A percentile compares a stretch with the other conserved stretches of the same genome.
Conservation (phyloP, 2,329 filamentous ascomycete species). For the Fusarium circinatum region DNA sequence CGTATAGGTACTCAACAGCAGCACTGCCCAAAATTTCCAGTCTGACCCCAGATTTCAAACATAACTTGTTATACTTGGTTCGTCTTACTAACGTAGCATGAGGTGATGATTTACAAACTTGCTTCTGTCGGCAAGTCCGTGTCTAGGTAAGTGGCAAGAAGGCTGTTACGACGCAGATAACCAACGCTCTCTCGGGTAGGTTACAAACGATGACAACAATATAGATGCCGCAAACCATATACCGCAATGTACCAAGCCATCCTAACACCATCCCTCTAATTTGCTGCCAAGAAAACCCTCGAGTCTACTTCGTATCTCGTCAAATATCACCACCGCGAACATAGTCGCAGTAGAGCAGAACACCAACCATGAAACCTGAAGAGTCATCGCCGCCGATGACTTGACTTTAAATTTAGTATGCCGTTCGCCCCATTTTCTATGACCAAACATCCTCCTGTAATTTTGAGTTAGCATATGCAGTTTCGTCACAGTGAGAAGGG, state of each 20-base stretch:
- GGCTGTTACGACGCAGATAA: slow-evolving; percentile 1
- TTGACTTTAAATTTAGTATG: slow-evolving; percentile 33
- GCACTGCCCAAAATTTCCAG: neutral
- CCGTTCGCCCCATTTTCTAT: slow-evolving; percentile 50
- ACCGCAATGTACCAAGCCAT: slow-evolving; percentile 23
- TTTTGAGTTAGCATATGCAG: slow-evolving; percentile 25
- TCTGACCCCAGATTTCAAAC: neutral
- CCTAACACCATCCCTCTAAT: slow-evolving; percentile 34
- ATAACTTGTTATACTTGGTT: neutral
- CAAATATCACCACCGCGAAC: slow-evolving; percentile 21
- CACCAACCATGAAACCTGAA: slow-evolving; percentile 36
- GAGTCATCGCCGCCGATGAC: slow-evolving; percentile 38
- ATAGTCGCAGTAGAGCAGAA: slow-evolving; percentile 32
- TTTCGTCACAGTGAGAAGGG: neutral
- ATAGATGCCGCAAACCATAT: slow-evolving; percentile 31
- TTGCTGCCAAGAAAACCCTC: slow-evolving; percentile 27
- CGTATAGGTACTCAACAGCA: neutral
- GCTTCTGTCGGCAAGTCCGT: neutral
- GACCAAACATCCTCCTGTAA: slow-evolving; percentile 78
- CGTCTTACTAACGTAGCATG: neutral
- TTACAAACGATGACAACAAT: slow-evolving; percentile 31
- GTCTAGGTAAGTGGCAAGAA: neutral
- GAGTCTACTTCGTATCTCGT: slow-evolving; percentile 42
- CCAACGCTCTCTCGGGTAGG: slow-evolving; percentile 1
- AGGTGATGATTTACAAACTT: neutral